Conservation (phyloP, 1,284 basidiomycete genomes). For the Peniophora sp. region DNA sequence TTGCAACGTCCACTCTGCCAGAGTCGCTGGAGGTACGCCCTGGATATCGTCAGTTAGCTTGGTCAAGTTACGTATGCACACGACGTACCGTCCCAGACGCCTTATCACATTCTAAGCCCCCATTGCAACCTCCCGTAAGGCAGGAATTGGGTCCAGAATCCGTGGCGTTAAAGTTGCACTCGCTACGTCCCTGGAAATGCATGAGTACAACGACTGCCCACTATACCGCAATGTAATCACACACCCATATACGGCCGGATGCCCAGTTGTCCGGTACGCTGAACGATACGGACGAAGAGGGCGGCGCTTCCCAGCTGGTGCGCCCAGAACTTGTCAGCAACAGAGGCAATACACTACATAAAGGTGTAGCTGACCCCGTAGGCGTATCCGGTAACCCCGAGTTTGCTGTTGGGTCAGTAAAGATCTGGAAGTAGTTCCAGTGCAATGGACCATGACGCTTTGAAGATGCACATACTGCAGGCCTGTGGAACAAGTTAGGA, state of each 20-base stretch:
- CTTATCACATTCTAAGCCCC: conserved; percentile 15
- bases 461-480: background rate
- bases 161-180: conserved; percentile 27
- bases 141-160: conserved; percentile 18
- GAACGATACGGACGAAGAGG: conserved; percentile 23
- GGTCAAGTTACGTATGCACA: too few relatives aligned
- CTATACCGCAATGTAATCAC: too few relatives aligned
- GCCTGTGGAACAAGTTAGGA: conserved; percentile 1
- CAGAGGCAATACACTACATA: conserved; percentile 4
- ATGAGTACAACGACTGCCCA: too few relatives aligned
- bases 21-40: conserved; percentile 37
- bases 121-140: conserved; percentile 17
- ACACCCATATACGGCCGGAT: conserved; percentile 31
- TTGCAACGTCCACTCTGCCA: conserved; percentile 37
- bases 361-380: conserved; percentile 18
- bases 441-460: background rate
- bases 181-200: conserved; percentile 20
- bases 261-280: conserved; percentile 29
- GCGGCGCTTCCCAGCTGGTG: conserved; percentile 22
- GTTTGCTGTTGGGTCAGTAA: conserved; percentile 24
- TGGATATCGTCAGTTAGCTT: too few relatives aligned
- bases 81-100: conserved; percentile 13
- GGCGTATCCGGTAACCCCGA: conserved; percentile 17
- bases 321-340: background rate
- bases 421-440: conserved; percentile 13